Conservation (phyloP, 805 yeast genomes). For the Naumovozyma dairenensis region DNA sequence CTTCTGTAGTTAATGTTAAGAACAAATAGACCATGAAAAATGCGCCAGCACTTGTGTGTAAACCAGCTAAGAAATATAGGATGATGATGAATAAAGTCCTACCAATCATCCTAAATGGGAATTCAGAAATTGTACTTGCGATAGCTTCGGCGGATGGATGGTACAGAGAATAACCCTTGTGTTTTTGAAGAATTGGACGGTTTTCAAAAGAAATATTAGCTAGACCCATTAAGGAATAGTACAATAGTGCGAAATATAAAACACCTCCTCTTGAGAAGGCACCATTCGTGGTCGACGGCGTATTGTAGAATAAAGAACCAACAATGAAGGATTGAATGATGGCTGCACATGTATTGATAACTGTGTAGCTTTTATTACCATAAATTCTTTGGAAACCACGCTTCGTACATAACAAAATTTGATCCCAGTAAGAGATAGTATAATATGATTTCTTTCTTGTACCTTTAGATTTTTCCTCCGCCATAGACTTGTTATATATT, state of each 20-base stretch:
- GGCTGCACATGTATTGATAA: slow-evolving; percentile 23
- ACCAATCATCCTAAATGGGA: slow-evolving; percentile 51
- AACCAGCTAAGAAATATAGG: slow-evolving; percentile 48
- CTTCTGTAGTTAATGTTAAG: slow-evolving; percentile 17
- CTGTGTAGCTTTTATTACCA: slow-evolving; percentile 48
- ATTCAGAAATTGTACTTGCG: slow-evolving; percentile 48
- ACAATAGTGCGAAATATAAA: slow-evolving; percentile 49
- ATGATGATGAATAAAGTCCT: slow-evolving; percentile 38
- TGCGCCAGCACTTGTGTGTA: slow-evolving; percentile 41
- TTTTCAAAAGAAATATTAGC: slow-evolving; percentile 42
- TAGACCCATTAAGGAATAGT: slow-evolving; percentile 40
- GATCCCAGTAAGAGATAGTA: slow-evolving; percentile 31
- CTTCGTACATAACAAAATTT: slow-evolving; percentile 38
- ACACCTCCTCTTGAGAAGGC: slow-evolving; percentile 61
- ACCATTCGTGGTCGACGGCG: slow-evolving; percentile 42
- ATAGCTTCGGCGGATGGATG: slow-evolving; percentile 72
- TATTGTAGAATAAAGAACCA: slow-evolving; percentile 53
- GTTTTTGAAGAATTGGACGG: slow-evolving; percentile 59
- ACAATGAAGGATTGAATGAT: slow-evolving; percentile 47
- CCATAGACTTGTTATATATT: slow-evolving; percentile 23
- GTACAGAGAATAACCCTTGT: slow-evolving; percentile 60
- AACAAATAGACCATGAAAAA: slow-evolving; percentile 45
- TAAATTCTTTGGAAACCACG: slow-evolving; percentile 47
- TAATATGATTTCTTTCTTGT: slow-evolving; percentile 18
- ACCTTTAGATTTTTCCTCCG: slow-evolving; percentile 23